Base-by-base conservation (phyloP, 2,329 filamentous ascomycete genomes). In the Colletotrichum sp. region DNA sequence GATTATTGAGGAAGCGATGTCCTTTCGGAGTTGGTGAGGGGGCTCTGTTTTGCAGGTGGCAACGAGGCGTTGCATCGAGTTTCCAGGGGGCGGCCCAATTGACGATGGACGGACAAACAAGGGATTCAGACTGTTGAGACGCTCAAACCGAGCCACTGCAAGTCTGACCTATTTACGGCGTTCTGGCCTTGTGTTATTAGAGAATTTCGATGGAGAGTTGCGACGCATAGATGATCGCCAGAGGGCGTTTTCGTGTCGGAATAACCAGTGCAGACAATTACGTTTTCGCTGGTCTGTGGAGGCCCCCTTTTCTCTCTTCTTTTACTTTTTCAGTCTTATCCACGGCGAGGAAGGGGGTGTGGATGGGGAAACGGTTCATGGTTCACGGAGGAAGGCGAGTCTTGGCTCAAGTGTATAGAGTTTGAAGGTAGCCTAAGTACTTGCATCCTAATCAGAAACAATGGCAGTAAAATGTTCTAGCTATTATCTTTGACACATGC, bases 181-280 rank as follows among this genome's bases (percentile, higher is more conserved):
- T 76, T 76, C 65, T 69, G 74, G 65, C 70, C 36, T 59, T 76
- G 74, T 76, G 74, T 76, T 76, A 74, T 32, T 76, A 76, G 71
- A 69, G 57, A 59, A 30, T 64, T 64, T 64, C 28, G 59, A 34
- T 44, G 65, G 64, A 66, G 48, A 57, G 34, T 69, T 65, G 30
- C 48, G 36, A 63, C 71, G 59, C 74, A 59, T 76, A 75, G 73
- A 72, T 75, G 74, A 69, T 69, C 26, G 65, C 70, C 44, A 24
- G 71, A 68, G 64, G 64, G 64, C 65, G 36, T 69, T 34, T 72
- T 65, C 52, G 24, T 39, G 59, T 63, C 52, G 55, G 57, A 52
- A 70, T 36, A 62, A 16, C 57, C 68, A 63, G 68, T 28, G 52
- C 52, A 59, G 28, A 30, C 18, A 18, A 28, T 36, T 24, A 22